Evolutionary conservation across 1,139 yeast genomes (phyloP).

Genomic region (Hanseniaspora sp.): DNA sequence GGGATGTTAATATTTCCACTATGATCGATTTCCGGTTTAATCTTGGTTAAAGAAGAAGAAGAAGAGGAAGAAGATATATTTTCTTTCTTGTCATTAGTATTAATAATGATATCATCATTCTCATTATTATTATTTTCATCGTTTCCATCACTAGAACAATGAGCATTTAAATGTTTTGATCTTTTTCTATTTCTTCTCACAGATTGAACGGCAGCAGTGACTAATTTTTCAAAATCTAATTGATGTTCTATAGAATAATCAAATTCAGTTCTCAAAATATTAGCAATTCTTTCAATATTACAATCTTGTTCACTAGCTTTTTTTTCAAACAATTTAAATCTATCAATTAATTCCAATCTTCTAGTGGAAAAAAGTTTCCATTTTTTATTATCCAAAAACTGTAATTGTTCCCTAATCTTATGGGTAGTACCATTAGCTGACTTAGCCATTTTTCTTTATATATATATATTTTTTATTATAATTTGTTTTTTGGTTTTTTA

Average conservation of each 20-base stretch:
- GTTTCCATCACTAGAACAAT: neutral
- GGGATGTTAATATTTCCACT: neutral
- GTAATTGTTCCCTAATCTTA: slow-evolving; percentile 57
- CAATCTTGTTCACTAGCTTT: slow-evolving; percentile 91
- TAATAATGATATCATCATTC: neutral
- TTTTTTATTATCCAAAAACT: slow-evolving; percentile 64
- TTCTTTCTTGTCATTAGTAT: neutral
- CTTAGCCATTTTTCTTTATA: neutral
- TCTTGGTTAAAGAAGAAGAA: neutral
- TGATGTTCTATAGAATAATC: slow-evolving; percentile 48
- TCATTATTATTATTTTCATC: neutral
- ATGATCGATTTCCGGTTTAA: slow-evolving; percentile 3
- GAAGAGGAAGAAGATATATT: neutral
- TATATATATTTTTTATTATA: slow-evolving; percentile 14
- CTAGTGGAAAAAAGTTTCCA: slow-evolving; percentile 90
- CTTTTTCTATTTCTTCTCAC: slow-evolving; percentile 59
- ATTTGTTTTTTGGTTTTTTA: neutral
- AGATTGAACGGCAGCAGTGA: slow-evolving; percentile 83
- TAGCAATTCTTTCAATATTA: slow-evolving; percentile 66
- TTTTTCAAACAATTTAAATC: slow-evolving; percentile 58
- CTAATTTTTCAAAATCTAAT: slow-evolving; percentile 75
- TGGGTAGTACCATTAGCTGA: slow-evolving; percentile 57
- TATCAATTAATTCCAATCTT: slow-evolving; percentile 75
- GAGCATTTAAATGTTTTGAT: slow-evolving; percentile 23
- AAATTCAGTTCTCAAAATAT: slow-evolving; percentile 62